Evolutionary conservation across 1,284 basidiomycete genomes (phyloP).

Genomic region (Rhodotorula sp.): DNA sequence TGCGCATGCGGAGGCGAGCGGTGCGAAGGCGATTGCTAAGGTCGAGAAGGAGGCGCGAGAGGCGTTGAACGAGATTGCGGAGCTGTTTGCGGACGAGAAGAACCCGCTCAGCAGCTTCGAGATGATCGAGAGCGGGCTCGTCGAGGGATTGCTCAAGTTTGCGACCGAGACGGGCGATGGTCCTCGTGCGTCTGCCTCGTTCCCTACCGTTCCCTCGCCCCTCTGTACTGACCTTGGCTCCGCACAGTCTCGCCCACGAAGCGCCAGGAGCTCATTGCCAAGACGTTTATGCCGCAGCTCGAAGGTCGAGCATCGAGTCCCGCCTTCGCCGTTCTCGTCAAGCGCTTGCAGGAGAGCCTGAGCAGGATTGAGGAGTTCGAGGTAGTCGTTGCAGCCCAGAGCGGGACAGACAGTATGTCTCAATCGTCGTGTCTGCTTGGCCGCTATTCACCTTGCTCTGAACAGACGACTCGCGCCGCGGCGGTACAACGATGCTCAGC

Average conservation of each 20-base stretch:
- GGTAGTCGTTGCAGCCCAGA: conserved; percentile 78
- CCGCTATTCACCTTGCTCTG: too few relatives aligned
- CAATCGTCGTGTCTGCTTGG: too few relatives aligned
- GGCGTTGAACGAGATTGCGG: conserved; percentile 56
- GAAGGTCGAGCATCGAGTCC: conserved; percentile 46
- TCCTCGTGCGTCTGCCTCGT: conserved; percentile 50
- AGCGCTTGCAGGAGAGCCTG: conserved; percentile 88
- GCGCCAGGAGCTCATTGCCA: conserved; percentile 35
- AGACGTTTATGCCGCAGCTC: conserved; percentile 34
- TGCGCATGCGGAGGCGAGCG: conserved; percentile 2
- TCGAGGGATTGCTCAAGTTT: conserved; percentile 81
- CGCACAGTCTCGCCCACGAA: conserved; percentile 20
- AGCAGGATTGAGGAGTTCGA: conserved; percentile 93
- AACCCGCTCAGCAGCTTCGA: conserved; percentile 91
- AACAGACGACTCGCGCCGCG: conserved; percentile 70
- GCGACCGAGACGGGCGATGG: conserved; percentile 64
- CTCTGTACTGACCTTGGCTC: not conserved
- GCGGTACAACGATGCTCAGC: conserved; percentile 78
- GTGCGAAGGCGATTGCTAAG: conserved; percentile 8
- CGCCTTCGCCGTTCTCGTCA: conserved; percentile 77
- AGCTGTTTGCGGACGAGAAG: conserved; percentile 68
- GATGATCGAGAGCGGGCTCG: conserved; percentile 85
- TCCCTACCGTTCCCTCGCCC: too few relatives aligned
- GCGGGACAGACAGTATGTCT: conserved; percentile 62
- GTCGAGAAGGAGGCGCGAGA: conserved; percentile 23